These are phyloP conservation scores for Symbiodinium natans DNA, from an alignment of 73 alveolate species.

Conservation along the genomic window DNA sequence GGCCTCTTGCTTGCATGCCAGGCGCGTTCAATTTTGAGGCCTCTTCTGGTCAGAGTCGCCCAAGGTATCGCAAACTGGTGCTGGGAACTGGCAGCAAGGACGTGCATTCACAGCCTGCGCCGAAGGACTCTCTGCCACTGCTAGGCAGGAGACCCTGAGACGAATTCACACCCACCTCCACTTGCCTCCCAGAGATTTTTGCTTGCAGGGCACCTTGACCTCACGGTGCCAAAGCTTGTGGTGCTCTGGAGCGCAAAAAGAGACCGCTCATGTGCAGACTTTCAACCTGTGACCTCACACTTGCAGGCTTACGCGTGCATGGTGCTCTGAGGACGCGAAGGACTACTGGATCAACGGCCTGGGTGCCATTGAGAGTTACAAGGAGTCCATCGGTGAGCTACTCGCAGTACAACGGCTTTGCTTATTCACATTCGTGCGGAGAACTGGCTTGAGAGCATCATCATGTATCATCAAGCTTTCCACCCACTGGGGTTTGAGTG, in stretches of 20 bases:
- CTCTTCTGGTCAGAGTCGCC: neutral
- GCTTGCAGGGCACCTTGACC: conserved; percentile 44
- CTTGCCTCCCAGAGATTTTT: no score
- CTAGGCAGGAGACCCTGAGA: conserved; percentile 58
- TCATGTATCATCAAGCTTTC: neutral
- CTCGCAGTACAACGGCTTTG: neutral
- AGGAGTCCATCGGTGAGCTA: conserved; percentile 19
- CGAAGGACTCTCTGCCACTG: conserved; percentile 48
- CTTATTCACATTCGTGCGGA: neutral
- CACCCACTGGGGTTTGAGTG: neutral
- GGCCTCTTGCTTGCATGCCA: neutral
- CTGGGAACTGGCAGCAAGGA: conserved; percentile 82
- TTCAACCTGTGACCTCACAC: neutral
- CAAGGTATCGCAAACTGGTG: conserved; percentile 88
- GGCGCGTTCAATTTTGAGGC: neutral
- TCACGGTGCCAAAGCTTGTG: conserved; percentile 67
- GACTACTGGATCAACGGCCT: conserved; percentile 78
- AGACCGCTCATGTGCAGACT: neutral
- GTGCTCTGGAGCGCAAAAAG: neutral
- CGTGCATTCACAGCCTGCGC: conserved; percentile 65
- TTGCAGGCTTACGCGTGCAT: neutral
- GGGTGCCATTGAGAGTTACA: conserved; percentile 41
- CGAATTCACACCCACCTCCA: no score
- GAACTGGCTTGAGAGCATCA: neutral
- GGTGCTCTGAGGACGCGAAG: conserved; percentile 91